Evolutionary conservation across 371 early-diverging fungal species (phyloP), one percentile per base, ranked within the genome.

Genomic region (Cokeromyces recurvatus): DNA sequence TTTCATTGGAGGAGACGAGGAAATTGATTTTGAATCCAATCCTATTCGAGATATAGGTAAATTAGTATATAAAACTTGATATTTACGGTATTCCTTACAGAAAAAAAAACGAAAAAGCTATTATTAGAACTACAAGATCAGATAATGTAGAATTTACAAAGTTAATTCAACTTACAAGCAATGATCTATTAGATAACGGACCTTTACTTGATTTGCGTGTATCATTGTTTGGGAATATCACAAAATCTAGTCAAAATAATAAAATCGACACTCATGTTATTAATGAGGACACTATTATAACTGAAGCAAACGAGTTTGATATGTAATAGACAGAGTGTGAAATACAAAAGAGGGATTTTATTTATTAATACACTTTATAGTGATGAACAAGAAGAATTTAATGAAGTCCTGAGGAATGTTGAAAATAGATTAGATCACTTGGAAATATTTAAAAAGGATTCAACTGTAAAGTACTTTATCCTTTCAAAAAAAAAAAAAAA

Each of bases 171-270:
- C 16, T 51, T 7, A 27, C n/a, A n/a, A 24, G 22, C 44, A 9
- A 38, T 14, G 7, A 37, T 41, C 8, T 39, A 38, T n/a, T n/a
- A n/a, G n/a, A n/a, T n/a, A n/a, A n/a, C 38, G 62, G 63, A 0
- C 59, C 53, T 5, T 38, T 72, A 12, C 29, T 72, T 4, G 68
- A 72, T 51, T 31, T 72, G 4, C 63, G 64, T 36, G 66, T 72
- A 3, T 68, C 64, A 0, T 38, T 72, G 27, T 40, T 71, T 27
- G n/a, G n/a, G n/a, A n/a, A n/a, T n/a, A n/a, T n/a, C n/a, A n/a
- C n/a, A n/a, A n/a, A n/a, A n/a, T n/a, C n/a, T n/a, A n/a, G n/a
- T n/a, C n/a, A n/a, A n/a, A n/a, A n/a, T n/a, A n/a, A n/a, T n/a
- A n/a, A n/a, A n/a, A n/a, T n/a, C n/a, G n/a, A n/a, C n/a, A n/a